Percentiles rank a stretch among this genome's conserved stretches.
These are phyloP conservation scores for Colletotrichum spinosum DNA, from an alignment of 2,329 filamentous ascomycete species.

Conservation along the genomic window DNA sequence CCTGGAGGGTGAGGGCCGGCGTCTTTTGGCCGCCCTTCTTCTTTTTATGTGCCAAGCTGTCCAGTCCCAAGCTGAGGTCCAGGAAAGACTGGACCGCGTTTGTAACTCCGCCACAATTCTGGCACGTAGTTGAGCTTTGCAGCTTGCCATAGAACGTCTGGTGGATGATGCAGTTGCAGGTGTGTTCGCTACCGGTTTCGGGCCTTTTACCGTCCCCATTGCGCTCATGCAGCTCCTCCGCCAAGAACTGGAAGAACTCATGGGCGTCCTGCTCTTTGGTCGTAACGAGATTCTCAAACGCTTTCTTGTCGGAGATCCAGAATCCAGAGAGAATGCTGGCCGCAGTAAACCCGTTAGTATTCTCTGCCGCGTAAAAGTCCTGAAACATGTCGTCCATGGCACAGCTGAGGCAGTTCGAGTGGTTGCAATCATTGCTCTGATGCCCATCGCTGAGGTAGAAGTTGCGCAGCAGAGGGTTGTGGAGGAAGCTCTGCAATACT, in stretches of 20 bases:
- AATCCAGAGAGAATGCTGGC: conserved; percentile 90
- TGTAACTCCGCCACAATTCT: conserved; percentile 85
- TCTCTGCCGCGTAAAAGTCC: conserved; percentile 77
- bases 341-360: conserved; percentile 89
- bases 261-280: conserved; percentile 97
- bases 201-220: conserved; percentile 78
- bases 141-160: conserved; percentile 94
- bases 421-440: conserved; percentile 77
- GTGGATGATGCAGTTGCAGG: conserved; percentile 91
- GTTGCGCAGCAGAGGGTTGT: conserved; percentile 91
- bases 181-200: conserved; percentile 69
- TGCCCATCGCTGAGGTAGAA: conserved; percentile 95
- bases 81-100: conserved; percentile 89
- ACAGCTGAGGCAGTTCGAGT: conserved; percentile 73
- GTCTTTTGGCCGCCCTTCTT: conserved; percentile 65
- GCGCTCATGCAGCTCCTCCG: conserved; percentile 88
- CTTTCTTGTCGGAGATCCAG: conserved; percentile 85
- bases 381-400: conserved; percentile 81
- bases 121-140: conserved; percentile 90
- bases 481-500: conserved; percentile 90
- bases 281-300: conserved; percentile 81
- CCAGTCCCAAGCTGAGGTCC: conserved; percentile 89
- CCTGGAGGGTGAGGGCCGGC: conserved; percentile 68
- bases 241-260: conserved; percentile 95
- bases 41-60: conserved; percentile 76